Conservation (phyloP, 306 rosid species). For the Phaseolus lunatus region DNA sequence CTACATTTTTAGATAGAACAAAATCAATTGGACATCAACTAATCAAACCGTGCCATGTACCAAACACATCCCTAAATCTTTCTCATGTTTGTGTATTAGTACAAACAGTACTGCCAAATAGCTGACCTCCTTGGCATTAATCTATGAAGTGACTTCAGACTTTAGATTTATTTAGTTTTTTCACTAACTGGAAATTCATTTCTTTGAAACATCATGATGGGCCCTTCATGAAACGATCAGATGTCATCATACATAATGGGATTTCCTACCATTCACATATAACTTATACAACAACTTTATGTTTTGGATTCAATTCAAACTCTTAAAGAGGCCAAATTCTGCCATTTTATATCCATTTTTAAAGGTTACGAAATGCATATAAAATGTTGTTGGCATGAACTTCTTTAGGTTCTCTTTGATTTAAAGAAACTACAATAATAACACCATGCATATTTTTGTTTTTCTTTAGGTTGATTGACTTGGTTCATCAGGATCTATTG, state of each 20-base stretch:
- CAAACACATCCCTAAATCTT: slow-evolving; percentile 6
- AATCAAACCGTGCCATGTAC: slow-evolving; percentile 22
- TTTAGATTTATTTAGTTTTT: neutral
- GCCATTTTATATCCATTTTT: too few relatives aligned
- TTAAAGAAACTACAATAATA: too few relatives aligned
- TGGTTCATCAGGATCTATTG: too few relatives aligned
- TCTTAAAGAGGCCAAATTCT: neutral
- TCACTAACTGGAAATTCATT: slow-evolving; percentile 9
- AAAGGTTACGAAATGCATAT: too few relatives aligned
- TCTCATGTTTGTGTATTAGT: neutral
- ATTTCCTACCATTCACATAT: slow-evolving; percentile 5
- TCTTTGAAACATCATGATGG: neutral
- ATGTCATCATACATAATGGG: slow-evolving; percentile 42
- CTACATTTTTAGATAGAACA: slow-evolving; percentile 6
- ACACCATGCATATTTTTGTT: too few relatives aligned
- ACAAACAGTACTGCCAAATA: too few relatives aligned
- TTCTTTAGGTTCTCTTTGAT: too few relatives aligned
- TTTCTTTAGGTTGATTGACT: too few relatives aligned
- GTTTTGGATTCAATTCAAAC: slow-evolving; percentile 28
- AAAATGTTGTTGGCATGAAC: too few relatives aligned
- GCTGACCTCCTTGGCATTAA: slow-evolving; percentile 8
- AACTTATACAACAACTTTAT: slow-evolving; percentile 11
- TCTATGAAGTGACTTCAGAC: neutral
- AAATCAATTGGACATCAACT: slow-evolving; percentile 12
- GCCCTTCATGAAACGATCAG: slow-evolving; percentile 34